Evolutionary conservation across 768 basidiomycete genomes (phyloP).

Genomic region (Naganishia friedmannii): DNA sequence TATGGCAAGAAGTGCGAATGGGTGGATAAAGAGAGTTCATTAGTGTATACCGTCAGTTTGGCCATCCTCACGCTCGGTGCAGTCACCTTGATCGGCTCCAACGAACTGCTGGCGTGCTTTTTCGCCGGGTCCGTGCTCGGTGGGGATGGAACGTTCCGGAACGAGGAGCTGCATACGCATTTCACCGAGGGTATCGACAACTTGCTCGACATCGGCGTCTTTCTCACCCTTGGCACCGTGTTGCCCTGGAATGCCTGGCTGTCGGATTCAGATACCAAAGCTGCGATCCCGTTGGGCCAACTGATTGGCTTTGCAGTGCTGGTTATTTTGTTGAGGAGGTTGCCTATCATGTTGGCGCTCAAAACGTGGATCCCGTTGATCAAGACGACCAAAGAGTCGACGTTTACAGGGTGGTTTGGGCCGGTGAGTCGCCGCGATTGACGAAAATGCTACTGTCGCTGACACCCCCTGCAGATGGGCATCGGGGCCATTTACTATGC

Average conservation of each 20-base stretch:
- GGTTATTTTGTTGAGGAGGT: constrained; percentile 31
- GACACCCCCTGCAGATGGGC: constrained; percentile 29
- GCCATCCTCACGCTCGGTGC: constrained; percentile 33
- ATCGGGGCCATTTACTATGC: constrained; percentile 37
- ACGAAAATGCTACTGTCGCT: background rate
- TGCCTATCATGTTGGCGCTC: constrained; percentile 33
- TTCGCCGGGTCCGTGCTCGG: constrained; percentile 33
- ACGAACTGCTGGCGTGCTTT: constrained; percentile 37
- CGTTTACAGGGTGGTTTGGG: constrained; percentile 36
- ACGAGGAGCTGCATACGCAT: constrained; percentile 36
- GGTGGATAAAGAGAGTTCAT: constrained; percentile 36
- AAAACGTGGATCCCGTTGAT: constrained; percentile 30
- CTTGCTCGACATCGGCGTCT: constrained; percentile 34
- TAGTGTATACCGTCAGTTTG: constrained; percentile 36
- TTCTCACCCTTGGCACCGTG: constrained; percentile 36
- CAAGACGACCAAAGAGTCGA: constrained; percentile 33
- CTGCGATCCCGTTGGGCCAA: constrained; percentile 16
- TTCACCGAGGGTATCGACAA: constrained; percentile 37
- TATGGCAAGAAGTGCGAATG: constrained; percentile 29
- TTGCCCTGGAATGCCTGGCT: constrained; percentile 35
- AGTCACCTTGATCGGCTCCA: constrained; percentile 33
- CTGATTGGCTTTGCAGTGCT: constrained; percentile 30
- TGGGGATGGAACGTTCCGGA: constrained; percentile 32
- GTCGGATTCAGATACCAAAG: background rate
- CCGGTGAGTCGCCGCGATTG: constrained; percentile 24